These are phyloP conservation scores for Cyathus striatus DNA, from an alignment of 768 basidiomycete genomes.

Conservation along the genomic window DNA sequence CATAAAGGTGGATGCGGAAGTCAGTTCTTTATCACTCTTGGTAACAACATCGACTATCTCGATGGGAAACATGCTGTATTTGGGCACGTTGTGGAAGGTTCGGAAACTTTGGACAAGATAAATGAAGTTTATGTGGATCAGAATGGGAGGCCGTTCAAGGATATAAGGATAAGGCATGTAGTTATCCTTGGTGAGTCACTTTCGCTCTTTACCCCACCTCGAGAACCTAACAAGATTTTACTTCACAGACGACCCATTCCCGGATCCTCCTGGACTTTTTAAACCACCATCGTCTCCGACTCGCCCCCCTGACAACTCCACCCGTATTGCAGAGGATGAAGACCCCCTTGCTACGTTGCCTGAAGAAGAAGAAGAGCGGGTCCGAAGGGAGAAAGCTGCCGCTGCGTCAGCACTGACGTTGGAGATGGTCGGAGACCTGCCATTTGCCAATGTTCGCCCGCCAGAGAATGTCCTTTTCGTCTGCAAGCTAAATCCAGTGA, in stretches of 20 bases:
- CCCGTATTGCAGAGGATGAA: constrained; percentile 93
- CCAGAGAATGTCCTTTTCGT: constrained; percentile 99
- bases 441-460: constrained; percentile 95
- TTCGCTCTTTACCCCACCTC: constrained; percentile 6
- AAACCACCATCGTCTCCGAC: constrained; percentile 74
- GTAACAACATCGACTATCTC: constrained; percentile 88
- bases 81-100: constrained; percentile 91
- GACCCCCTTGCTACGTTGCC: constrained; percentile 78
- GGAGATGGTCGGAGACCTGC: constrained; percentile 99
- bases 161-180: constrained; percentile 93
- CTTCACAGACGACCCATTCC: constrained; percentile 87
- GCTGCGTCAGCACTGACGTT: constrained; percentile 91
- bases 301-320: constrained; percentile 78
- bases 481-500: constrained; percentile 96
- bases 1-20: constrained; percentile 75
- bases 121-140: constrained; percentile 90
- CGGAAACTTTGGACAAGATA: constrained; percentile 87
- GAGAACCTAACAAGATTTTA: neutral
- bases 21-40: constrained; percentile 96
- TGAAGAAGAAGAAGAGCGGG: constrained; percentile 79
- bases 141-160: constrained; percentile 88
- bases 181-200: constrained; percentile 72
- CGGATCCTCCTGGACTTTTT: constrained; percentile 75
- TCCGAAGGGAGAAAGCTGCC: constrained; percentile 83
- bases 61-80: constrained; percentile 93